Conservation (phyloP, 192 early-diverging fungal genomes). For the Linnemannia hyalina region DNA sequence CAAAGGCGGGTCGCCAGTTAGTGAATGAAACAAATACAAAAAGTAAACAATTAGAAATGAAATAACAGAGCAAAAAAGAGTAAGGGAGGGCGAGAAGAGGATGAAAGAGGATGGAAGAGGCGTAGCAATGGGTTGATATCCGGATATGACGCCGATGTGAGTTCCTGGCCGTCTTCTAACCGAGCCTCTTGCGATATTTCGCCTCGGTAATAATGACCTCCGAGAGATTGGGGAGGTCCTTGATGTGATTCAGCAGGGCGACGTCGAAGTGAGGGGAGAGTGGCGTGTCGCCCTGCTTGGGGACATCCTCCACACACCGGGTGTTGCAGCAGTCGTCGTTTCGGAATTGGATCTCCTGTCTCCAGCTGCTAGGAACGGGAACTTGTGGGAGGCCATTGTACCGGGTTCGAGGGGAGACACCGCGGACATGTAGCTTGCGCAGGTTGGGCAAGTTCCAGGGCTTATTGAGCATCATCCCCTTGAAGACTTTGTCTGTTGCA, state of each 20-base stretch:
- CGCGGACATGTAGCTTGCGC: background rate
- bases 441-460: background rate
- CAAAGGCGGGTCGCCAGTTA: no score
- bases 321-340: background rate
- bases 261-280: background rate
- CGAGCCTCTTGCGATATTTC: background rate
- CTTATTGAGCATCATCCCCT: constrained; percentile 53
- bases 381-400: constrained; percentile 23
- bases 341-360: constrained; percentile 14
- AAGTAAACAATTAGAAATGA: no score
- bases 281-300: background rate
- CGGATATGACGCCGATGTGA: no score
- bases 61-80: no score
- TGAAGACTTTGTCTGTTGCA: constrained; percentile 38
- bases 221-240: background rate
- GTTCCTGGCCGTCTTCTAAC: no score
- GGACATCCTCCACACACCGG: background rate
- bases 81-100: no score
- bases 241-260: background rate
- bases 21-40: no score
- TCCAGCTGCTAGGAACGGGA: background rate
- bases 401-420: constrained; percentile 26
- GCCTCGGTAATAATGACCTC: background rate
- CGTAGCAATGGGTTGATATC: no score
- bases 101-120: no score